Percentiles rank a stretch among this genome's conserved stretches.
phyloP scores from a whole-genome alignment of 805 yeast genomes.

The Candida wancherniae region DNA sequence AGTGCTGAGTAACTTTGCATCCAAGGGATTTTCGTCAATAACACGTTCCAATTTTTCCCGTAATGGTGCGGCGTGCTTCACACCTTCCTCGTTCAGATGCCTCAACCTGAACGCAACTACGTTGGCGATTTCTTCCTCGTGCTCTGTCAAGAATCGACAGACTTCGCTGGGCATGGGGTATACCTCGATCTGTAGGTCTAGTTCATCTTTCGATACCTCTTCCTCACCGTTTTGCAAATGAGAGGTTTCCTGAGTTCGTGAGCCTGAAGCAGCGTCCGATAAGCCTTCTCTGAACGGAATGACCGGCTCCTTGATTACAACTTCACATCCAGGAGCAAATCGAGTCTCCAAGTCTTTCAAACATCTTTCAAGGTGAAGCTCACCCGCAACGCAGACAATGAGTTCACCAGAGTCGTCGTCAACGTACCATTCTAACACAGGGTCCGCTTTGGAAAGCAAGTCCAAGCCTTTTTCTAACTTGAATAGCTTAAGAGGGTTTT shows the following conservation, averaged over 20 bases:
- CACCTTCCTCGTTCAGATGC: conserved; percentile 18
- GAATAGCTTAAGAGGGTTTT: conserved; percentile 73
- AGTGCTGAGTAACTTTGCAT: conserved; percentile 16
- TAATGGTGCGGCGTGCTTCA: conserved; percentile 7
- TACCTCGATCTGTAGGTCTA: conserved; percentile 48
- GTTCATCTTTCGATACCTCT: conserved; percentile 20
- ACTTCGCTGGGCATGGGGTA: conserved; percentile 54
- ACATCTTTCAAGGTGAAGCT: conserved; percentile 91
- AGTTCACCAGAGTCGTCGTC: conserved; percentile 88
- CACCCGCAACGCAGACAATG: conserved; percentile 94
- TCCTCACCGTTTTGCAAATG: too few species aligned
- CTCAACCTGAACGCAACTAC: conserved; percentile 19
- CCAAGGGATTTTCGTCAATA: conserved; percentile 9
- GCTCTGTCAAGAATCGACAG: conserved; percentile 44
- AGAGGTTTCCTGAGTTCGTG: too few species aligned
- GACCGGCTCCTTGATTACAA: conserved; percentile 83
- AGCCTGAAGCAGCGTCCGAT: conserved; percentile 18
- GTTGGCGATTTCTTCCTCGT: conserved; percentile 41
- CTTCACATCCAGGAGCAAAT: conserved; percentile 81
- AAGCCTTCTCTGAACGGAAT: conserved; percentile 93
- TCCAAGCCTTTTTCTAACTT: conserved; percentile 74
- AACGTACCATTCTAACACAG: conserved; percentile 82
- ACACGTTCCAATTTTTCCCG: conserved; percentile 10
- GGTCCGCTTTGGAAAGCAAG: conserved; percentile 82
- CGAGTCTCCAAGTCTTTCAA: conserved; percentile 84